A percentile compares a stretch with the other conserved stretches of the same genome.
Conservation (phyloP, 2,329 filamentous ascomycete species). For the Botrytis fragariae region DNA sequence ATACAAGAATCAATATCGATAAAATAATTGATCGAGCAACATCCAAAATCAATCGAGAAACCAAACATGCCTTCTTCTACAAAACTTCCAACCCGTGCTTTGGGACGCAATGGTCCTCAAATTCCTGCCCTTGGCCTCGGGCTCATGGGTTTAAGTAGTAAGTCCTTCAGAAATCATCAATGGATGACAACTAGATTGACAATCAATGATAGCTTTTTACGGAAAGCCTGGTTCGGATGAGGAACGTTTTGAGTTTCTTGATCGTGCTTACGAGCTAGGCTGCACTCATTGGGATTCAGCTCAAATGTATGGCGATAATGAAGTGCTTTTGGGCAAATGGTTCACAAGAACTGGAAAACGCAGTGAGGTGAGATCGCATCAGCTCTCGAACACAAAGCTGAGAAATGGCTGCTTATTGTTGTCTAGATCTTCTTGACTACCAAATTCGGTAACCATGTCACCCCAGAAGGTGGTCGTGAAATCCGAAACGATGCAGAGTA, state of each 20-base stretch:
- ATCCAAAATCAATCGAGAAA: not conserved
- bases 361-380: conserved; percentile 2
- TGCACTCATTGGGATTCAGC: conserved; percentile 39
- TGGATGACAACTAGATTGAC: not conserved
- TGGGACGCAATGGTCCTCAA: conserved; percentile 21
- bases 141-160: conserved; percentile 23
- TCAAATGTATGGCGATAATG: conserved; percentile 41
- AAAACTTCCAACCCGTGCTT: conserved; percentile 23
- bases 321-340: conserved; percentile 49
- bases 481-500: conserved; percentile 21
- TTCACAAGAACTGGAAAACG: conserved; percentile 40
- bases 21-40: not conserved
- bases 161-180: not conserved
- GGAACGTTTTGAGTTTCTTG: conserved; percentile 40
- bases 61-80: conserved; percentile 17
- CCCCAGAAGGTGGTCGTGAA: conserved; percentile 16
- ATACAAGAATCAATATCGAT: not conserved
- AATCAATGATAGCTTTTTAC: conserved; percentile 31
- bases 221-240: conserved; percentile 37
- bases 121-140: conserved; percentile 24
- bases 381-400: conserved; percentile 37
- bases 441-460: conserved; percentile 22
- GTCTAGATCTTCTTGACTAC: conserved; percentile 47
- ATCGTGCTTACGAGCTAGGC: conserved; percentile 41
- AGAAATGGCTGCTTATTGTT: conserved; percentile 33